Conservation (phyloP, 2,329 filamentous ascomycete genomes). For the Ceratocystis colombiana region DNA sequence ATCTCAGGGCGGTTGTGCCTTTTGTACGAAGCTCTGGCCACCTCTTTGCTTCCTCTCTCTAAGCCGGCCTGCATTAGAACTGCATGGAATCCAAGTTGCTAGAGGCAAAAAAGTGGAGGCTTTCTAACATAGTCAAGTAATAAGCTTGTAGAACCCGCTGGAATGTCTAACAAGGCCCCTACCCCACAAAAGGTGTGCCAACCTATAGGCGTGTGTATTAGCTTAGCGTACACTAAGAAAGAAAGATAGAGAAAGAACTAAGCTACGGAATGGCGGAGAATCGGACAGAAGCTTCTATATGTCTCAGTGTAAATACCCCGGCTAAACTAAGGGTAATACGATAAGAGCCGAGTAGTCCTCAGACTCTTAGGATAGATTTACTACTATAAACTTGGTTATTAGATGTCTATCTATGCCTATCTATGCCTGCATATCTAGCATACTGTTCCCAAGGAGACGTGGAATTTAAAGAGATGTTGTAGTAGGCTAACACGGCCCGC, state of each 20-base stretch:
- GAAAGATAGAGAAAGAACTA: not conserved
- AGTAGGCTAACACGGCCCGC: too few species aligned
- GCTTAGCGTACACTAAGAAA: not conserved
- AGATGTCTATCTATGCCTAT: too few species aligned
- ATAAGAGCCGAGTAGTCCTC: not conserved
- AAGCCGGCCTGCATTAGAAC: not conserved
- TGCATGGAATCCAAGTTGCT: not conserved
- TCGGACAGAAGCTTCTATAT: slow-evolving; percentile 23
- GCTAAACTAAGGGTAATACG: slow-evolving; percentile 3
- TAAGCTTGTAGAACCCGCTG: slow-evolving; percentile 15
- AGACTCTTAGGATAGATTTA: not conserved
- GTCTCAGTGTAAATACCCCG: not conserved
- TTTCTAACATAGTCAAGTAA: not conserved
- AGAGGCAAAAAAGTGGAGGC: slow-evolving; percentile 17
- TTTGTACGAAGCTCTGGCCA: slow-evolving; percentile 21
- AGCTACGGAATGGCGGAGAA: slow-evolving; percentile 21
- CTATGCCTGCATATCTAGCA: too few species aligned
- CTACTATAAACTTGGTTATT: too few species aligned
- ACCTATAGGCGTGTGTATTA: not conserved
- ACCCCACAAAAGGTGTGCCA: not conserved
- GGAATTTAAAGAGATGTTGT: too few species aligned
- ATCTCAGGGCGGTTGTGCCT: not conserved
- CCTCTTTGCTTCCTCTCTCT: not conserved
- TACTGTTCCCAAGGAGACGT: too few species aligned
- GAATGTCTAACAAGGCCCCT: not conserved